Percentiles rank a stretch among this genome's conserved stretches.
phyloP scores from a whole-genome alignment of 768 basidiomycete species.

The Suillus sp. region DNA sequence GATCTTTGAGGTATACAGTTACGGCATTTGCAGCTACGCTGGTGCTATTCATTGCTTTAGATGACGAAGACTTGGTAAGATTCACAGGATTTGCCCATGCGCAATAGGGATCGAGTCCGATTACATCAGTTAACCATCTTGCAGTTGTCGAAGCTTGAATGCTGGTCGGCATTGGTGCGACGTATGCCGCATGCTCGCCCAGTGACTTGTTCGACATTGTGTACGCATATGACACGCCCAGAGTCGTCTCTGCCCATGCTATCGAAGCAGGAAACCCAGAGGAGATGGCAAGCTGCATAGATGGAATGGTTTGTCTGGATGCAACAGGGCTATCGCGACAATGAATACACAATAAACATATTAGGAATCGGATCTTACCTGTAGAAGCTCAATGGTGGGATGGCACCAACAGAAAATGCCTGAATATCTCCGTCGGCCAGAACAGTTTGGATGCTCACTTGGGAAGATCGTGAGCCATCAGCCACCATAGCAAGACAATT shows the following conservation, averaged over 20 bases:
- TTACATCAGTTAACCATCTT: slow-evolving; percentile 27
- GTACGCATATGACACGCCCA: slow-evolving; percentile 5
- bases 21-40: not conserved
- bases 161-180: slow-evolving; percentile 2
- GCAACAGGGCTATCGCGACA: not conserved
- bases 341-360: not conserved
- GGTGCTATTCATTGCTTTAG: not conserved
- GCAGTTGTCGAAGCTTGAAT: slow-evolving; percentile 21
- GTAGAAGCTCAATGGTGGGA: slow-evolving; percentile 2
- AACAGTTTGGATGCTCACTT: slow-evolving; percentile 8
- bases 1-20: not conserved
- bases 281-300: not conserved
- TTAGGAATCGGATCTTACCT: not conserved
- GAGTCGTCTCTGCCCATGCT: slow-evolving; percentile 8
- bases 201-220: slow-evolving; percentile 1
- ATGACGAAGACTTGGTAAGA: slow-evolving; percentile 13
- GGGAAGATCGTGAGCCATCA: not conserved
- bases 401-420: slow-evolving; percentile 9
- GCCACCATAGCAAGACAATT: not conserved
- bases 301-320: not conserved
- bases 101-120: slow-evolving; percentile 26
- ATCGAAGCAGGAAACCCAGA: slow-evolving; percentile 9
- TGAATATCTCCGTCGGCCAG: slow-evolving; percentile 10
- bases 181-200: slow-evolving; percentile 2
- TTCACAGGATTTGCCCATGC: slow-evolving; percentile 25